A percentile compares a stretch with the other conserved stretches of the same genome.
These are phyloP conservation scores for Actinidia arguta DNA, from an alignment of 179 eudicot species.

Conservation along the genomic window DNA sequence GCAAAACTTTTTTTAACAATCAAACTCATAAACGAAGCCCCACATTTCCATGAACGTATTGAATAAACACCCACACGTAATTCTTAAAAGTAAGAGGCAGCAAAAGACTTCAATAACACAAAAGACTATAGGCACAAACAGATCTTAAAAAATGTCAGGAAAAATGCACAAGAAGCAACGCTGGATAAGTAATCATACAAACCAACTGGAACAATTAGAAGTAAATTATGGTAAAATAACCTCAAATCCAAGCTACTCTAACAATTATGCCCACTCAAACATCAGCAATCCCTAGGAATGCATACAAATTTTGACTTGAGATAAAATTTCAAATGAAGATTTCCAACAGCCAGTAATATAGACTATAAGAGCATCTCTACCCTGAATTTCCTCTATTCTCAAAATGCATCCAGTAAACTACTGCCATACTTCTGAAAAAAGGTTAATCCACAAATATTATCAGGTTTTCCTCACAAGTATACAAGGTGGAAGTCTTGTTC, in stretches of 20 bases:
- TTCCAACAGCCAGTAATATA: neutral
- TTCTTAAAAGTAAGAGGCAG: neutral
- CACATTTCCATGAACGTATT: neutral
- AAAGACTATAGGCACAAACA: neutral
- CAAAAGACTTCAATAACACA: neutral
- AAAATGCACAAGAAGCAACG: neutral
- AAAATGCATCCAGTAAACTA: neutral
- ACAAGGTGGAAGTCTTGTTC: neutral
- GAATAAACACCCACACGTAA: neutral
- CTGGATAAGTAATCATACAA: conserved; percentile 7
- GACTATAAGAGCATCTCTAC: neutral
- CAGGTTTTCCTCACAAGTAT: neutral
- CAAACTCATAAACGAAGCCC: neutral
- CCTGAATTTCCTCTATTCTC: neutral
- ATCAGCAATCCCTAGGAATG: conserved; percentile 4
- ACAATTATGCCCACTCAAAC: neutral
- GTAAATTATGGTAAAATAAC: neutral
- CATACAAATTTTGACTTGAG: neutral
- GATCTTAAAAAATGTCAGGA: neutral
- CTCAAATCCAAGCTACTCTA: neutral
- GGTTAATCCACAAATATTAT: neutral
- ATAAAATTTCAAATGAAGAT: neutral
- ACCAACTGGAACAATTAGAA: neutral
- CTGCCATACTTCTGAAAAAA: neutral
- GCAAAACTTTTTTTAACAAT: neutral